Conservation (phyloP, 2,329 filamentous ascomycete species). For the Trichoderma sp. region DNA sequence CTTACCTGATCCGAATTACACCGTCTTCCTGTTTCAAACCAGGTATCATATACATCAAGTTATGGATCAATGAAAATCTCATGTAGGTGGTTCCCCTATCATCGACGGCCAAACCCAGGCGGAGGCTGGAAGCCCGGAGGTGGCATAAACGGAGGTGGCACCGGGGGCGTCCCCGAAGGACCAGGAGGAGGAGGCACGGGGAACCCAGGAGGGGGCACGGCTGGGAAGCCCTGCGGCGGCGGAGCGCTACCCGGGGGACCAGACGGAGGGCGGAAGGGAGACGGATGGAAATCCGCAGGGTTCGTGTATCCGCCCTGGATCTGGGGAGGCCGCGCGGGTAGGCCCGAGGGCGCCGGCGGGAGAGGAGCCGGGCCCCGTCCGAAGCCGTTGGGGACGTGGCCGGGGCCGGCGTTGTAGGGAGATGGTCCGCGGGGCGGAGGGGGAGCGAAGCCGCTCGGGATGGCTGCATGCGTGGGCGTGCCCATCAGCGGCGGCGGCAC, state of each 20-base stretch:
- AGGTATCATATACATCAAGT: slow-evolving; percentile 6
- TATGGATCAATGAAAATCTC: background rate
- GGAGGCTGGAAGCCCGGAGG: slow-evolving; percentile 52
- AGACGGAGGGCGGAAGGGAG: slow-evolving; percentile 41
- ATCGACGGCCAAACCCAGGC: slow-evolving; percentile 47
- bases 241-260: slow-evolving; percentile 43
- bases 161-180: slow-evolving; percentile 41
- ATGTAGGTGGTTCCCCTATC: slow-evolving; percentile 24
- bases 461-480: slow-evolving; percentile 42
- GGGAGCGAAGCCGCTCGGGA: slow-evolving; percentile 44
- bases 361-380: slow-evolving; percentile 44
- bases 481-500: slow-evolving; percentile 36
- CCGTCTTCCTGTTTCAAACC: background rate
- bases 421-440: slow-evolving; percentile 40
- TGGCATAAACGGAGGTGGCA: slow-evolving; percentile 47
- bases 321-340: slow-evolving; percentile 54
- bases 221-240: slow-evolving; percentile 45
- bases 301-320: slow-evolving; percentile 50
- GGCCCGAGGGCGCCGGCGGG: slow-evolving; percentile 53
- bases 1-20: slow-evolving; percentile 10
- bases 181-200: slow-evolving; percentile 41
- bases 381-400: slow-evolving; percentile 33
- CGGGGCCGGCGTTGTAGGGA: slow-evolving; percentile 39
- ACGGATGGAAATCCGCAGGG: slow-evolving; percentile 53
- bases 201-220: slow-evolving; percentile 46